Conservation (phyloP, 78 protist species). For the Dictyostelium purpureum region DNA sequence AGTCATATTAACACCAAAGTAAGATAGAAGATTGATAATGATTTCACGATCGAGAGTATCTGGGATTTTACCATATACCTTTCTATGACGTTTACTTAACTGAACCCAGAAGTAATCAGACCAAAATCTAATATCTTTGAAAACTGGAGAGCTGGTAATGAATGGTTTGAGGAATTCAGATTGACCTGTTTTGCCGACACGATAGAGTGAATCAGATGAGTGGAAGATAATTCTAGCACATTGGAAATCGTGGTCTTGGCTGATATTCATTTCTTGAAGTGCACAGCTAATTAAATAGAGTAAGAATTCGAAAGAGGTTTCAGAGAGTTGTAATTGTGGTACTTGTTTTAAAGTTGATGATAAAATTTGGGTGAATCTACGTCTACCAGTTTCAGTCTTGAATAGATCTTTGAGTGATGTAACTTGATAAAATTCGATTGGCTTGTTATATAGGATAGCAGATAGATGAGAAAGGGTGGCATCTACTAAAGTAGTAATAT, state of each 20-base stretch:
- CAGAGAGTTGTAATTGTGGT: slow-evolving; percentile 5
- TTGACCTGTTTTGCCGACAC: background rate
- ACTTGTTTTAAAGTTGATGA: slow-evolving; percentile 32
- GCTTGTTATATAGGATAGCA: slow-evolving; percentile 16
- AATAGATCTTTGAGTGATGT: slow-evolving; percentile 15
- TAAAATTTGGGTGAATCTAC: slow-evolving; percentile 54
- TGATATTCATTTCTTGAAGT: slow-evolving; percentile 41
- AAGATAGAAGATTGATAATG: slow-evolving; percentile 23
- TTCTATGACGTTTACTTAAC: slow-evolving; percentile 31
- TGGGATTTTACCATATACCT: background rate
- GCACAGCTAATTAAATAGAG: slow-evolving; percentile 15
- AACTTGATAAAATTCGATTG: slow-evolving; percentile 56
- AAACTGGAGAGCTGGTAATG: background rate
- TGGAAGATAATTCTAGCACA: slow-evolving; percentile 34
- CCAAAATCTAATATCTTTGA: slow-evolving; percentile 24
- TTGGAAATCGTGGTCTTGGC: background rate
- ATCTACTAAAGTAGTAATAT: slow-evolving; percentile 30
- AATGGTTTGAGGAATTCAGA: slow-evolving; percentile 14
- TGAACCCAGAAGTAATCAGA: slow-evolving; percentile 26
- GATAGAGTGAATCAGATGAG: slow-evolving; percentile 4
- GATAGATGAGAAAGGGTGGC: background rate
- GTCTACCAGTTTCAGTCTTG: slow-evolving; percentile 29
- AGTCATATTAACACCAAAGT: slow-evolving; percentile 47
- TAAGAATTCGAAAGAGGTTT: slow-evolving; percentile 26
- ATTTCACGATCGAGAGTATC: slow-evolving; percentile 44